These are phyloP conservation scores for Cytospora piceicola DNA, from an alignment of 2,329 filamentous ascomycete genomes.

Conservation along the genomic window DNA sequence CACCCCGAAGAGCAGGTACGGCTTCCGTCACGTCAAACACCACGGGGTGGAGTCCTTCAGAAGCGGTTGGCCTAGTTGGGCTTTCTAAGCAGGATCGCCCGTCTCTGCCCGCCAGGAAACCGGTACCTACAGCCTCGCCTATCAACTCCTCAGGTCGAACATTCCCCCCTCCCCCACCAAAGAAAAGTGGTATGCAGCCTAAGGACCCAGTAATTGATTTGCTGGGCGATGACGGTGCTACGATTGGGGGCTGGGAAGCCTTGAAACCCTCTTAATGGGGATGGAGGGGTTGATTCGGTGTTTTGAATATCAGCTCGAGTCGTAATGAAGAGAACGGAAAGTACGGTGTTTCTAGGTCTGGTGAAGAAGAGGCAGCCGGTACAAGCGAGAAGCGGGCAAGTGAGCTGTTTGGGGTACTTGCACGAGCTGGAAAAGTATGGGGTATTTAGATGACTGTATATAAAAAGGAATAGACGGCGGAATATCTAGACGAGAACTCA, in stretches of 20 bases:
- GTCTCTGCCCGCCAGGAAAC: slow-evolving; percentile 30
- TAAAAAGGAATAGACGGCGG: neutral
- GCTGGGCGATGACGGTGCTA: slow-evolving; percentile 48
- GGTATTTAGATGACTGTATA: neutral
- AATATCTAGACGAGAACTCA: neutral
- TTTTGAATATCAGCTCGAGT: too few relatives aligned
- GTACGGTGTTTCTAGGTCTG: neutral
- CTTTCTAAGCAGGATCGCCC: slow-evolving; percentile 32
- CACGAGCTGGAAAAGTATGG: neutral
- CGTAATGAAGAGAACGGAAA: neutral
- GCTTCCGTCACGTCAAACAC: slow-evolving; percentile 5
- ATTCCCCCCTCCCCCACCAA: slow-evolving; percentile 26
- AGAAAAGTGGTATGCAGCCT: slow-evolving; percentile 38
- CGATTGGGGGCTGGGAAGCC: slow-evolving; percentile 59
- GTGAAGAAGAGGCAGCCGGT: neutral
- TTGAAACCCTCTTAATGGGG: slow-evolving; percentile 48
- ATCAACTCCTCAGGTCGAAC: slow-evolving; percentile 15
- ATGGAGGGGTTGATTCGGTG: slow-evolving; percentile 1
- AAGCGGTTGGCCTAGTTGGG: slow-evolving; percentile 27
- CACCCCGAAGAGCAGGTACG: slow-evolving; percentile 29
- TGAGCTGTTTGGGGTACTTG: neutral
- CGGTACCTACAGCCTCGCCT: slow-evolving; percentile 13
- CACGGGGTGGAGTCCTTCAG: slow-evolving; percentile 28
- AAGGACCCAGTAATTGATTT: slow-evolving; percentile 49
- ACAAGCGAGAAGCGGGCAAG: neutral